phyloP scores from a whole-genome alignment of 169 alveolate species.

The Plasmodium berghei region DNA sequence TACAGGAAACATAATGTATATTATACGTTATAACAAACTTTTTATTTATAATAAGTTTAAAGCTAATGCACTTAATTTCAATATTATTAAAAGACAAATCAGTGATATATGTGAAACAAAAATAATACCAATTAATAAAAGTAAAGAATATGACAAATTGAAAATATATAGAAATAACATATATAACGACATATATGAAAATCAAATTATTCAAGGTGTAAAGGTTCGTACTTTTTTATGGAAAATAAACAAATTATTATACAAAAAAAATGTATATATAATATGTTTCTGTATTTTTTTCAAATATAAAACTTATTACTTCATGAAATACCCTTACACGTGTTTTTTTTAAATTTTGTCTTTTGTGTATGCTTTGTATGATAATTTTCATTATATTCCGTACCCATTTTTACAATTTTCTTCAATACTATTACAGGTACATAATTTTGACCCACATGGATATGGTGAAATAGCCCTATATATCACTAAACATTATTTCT shows the following conservation, averaged over 20 bases:
- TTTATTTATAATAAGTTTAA: slow-evolving; percentile 31
- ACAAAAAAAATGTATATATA: slow-evolving; percentile 1
- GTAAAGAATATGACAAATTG: slow-evolving; percentile 66
- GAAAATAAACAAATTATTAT: slow-evolving; percentile 12
- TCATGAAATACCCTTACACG: no score
- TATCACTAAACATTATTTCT: slow-evolving; percentile 33
- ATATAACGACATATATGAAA: slow-evolving; percentile 49
- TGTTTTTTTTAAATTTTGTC: no score
- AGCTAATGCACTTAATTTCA: slow-evolving; percentile 2
- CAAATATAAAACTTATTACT: no score
- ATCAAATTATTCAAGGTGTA: slow-evolving; percentile 72
- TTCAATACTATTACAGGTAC: slow-evolving; percentile 22
- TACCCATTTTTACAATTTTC: background rate
- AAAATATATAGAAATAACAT: slow-evolving; percentile 50
- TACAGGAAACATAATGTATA: slow-evolving; percentile 43
- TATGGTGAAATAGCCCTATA: slow-evolving; percentile 71
- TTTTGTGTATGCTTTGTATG: no score
- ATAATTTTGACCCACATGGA: slow-evolving; percentile 47
- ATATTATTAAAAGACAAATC: slow-evolving; percentile 45
- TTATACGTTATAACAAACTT: slow-evolving; percentile 14
- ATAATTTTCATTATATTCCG: no score
- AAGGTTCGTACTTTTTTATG: slow-evolving; percentile 32
- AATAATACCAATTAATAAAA: slow-evolving; percentile 62
- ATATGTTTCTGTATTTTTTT: background rate
- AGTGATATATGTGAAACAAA: slow-evolving; percentile 75